Conservation (phyloP, 208 protist species). For the Naegleria gruberi region DNA sequence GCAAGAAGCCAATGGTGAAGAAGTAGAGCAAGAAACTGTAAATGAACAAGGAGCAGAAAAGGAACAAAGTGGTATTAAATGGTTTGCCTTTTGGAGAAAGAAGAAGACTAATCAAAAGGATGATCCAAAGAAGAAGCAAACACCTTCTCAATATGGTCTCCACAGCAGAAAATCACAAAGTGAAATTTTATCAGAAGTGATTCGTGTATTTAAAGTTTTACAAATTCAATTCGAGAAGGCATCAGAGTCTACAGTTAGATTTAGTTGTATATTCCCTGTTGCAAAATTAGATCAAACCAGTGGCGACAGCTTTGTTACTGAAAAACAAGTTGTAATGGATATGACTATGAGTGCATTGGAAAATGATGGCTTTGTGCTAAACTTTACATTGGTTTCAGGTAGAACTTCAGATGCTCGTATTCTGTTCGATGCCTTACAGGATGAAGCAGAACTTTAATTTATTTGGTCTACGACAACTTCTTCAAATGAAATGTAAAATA, state of each 20-base stretch:
- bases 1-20: neutral
- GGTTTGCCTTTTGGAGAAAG: conserved; percentile 16
- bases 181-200: neutral
- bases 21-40: neutral
- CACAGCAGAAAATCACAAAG: neutral
- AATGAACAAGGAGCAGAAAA: neutral
- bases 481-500: no score
- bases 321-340: neutral
- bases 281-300: neutral
- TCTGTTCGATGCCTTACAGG: conserved; percentile 4
- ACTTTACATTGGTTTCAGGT: neutral
- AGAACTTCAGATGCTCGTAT: neutral
- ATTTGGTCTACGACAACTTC: no score
- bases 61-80: neutral
- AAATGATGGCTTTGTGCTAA: neutral
- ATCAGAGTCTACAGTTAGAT: neutral
- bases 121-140: neutral
- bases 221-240: neutral
- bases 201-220: neutral
- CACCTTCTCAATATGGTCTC: neutral
- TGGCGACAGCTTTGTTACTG: neutral
- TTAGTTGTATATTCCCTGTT: neutral
- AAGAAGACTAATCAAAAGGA: neutral
- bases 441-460: neutral
- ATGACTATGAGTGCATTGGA: conserved; percentile 5